Evolutionary conservation across 768 basidiomycete species (phyloP), one percentile per base, ranked within the genome.

Genomic region (Kwoniella bestiolae): DNA sequence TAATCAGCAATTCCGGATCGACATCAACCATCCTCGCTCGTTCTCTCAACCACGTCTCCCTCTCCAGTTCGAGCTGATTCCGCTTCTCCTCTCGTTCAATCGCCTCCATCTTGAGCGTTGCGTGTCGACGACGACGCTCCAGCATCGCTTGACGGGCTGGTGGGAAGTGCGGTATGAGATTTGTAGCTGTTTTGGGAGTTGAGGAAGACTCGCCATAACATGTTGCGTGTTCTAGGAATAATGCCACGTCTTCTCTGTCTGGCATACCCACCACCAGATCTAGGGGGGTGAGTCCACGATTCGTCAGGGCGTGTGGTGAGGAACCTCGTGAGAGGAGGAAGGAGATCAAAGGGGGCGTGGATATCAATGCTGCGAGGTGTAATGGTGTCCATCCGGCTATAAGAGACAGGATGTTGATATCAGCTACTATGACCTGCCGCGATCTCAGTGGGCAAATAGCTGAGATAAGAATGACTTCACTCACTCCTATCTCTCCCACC

Each of bases 361-460:
- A 88, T 38, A 91, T 83, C 56, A 98, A 82, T 7, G 91, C 91
- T 7, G 95, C 92, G 82, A 95, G 89, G 75, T 97, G 95, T 12
- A 99, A 84, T 3, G 94, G 88, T 9, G 92, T 93, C 96, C 96
- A 98, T 34, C 95, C 94, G 66, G 87, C 94, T 96, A 72, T 21
- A 38, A 65, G 32, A 11, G 25, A 45, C 29, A 29, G 8, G 8
- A 57, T 26, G 28, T 55, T 35, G 59, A 26, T 8, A 44, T 56
- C 66, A 57, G 38, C 56, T 57, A 25, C 28, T 38, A 32, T 16
- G 18, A 16, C 34, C 6, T 23, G 28, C 11, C 6, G 46, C 25
- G 50, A 47, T 21, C 6, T 6, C 21, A 25, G n/a, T n/a, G n/a
- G n/a, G n/a, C n/a, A 47, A 21, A 25, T 21, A 53, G 32, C 56